These are phyloP conservation scores for Solanum appendiculatum DNA, from an alignment of 257 asterid genomes.

Conservation along the genomic window DNA sequence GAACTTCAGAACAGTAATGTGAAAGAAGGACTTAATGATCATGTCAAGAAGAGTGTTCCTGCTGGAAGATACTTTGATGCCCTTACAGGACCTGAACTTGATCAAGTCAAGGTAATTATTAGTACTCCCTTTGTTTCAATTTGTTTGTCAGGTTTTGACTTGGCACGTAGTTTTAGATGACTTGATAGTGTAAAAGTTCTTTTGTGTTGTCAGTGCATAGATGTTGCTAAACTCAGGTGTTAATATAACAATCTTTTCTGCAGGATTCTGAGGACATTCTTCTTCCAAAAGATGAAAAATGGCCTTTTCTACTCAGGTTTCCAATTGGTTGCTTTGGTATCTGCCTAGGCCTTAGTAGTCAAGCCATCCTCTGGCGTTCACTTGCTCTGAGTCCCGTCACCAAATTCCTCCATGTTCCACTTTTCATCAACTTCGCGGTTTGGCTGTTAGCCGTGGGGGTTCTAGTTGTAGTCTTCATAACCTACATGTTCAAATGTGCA, in stretches of 20 bases:
- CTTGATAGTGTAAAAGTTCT: too few species aligned
- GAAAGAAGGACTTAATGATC: constrained; percentile 17
- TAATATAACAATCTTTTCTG: not conserved
- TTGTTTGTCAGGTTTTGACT: not conserved
- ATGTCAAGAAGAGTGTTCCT: constrained; percentile 55
- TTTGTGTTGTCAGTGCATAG: not conserved
- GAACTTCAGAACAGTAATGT: constrained; percentile 22
- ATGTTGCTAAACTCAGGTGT: not conserved
- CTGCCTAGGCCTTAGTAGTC: constrained; percentile 88
- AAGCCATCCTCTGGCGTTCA: constrained; percentile 71
- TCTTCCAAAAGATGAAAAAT: constrained; percentile 65
- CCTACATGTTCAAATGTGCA: constrained; percentile 52
- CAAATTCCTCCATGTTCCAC: constrained; percentile 59
- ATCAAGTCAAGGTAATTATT: constrained; percentile 75
- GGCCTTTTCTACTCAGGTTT: constrained; percentile 94
- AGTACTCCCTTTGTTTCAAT: not conserved
- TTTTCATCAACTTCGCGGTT: constrained; percentile 51
- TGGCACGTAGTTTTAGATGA: not conserved
- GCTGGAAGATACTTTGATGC: constrained; percentile 99
- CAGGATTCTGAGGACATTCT: constrained; percentile 91
- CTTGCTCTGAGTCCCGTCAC: constrained; percentile 59
- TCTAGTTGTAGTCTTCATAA: constrained; percentile 45
- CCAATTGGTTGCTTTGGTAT: constrained; percentile 94
- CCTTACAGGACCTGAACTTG: constrained; percentile 83
- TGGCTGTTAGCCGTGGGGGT: constrained; percentile 58